Evolutionary conservation across 176 grass and related monocot species (phyloP).

Genomic region (Triticum timopheevii): DNA sequence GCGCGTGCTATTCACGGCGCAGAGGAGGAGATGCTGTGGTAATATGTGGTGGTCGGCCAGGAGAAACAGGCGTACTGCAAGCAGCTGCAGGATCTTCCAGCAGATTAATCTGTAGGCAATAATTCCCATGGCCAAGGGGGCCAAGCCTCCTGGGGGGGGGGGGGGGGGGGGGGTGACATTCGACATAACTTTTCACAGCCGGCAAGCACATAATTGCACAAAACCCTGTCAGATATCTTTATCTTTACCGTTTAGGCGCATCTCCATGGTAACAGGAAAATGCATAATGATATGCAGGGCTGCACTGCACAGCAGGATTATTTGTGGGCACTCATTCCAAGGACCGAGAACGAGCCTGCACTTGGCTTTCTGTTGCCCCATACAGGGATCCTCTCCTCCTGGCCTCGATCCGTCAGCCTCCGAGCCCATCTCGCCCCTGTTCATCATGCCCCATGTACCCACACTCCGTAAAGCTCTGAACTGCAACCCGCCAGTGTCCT

Average conservation of each 20-base stretch:
- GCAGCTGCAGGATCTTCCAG: constrained; percentile 37
- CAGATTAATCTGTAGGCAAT: constrained; percentile 36
- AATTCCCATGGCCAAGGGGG: constrained; percentile 31
- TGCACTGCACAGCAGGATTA: constrained; percentile 10
- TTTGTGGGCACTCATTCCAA: constrained; percentile 42
- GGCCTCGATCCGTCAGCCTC: constrained; percentile 45
- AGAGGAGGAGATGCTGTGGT: constrained; percentile 23
- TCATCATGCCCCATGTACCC: constrained; percentile 41
- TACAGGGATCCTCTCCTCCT: constrained; percentile 45
- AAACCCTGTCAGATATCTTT: neutral
- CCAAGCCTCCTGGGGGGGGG: constrained; percentile 5
- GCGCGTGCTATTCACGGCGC: constrained; percentile 13
- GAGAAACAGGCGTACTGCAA: constrained; percentile 26
- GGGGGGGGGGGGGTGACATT: neutral
- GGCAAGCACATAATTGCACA: constrained; percentile 12
- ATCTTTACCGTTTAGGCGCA: constrained; percentile 28
- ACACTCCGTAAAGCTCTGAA: constrained; percentile 23
- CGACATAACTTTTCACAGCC: neutral
- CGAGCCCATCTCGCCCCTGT: constrained; percentile 46
- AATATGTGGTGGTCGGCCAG: constrained; percentile 32
- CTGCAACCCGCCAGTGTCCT: constrained; percentile 41
- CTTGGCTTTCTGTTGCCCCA: constrained; percentile 43
- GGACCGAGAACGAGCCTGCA: constrained; percentile 36
- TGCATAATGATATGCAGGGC: constrained; percentile 18
- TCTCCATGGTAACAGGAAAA: constrained; percentile 25